Evolutionary conservation across 163 green algal genomes (phyloP), one percentile per base, ranked within the genome.

Genomic region (Prototheca cutis): DNA sequence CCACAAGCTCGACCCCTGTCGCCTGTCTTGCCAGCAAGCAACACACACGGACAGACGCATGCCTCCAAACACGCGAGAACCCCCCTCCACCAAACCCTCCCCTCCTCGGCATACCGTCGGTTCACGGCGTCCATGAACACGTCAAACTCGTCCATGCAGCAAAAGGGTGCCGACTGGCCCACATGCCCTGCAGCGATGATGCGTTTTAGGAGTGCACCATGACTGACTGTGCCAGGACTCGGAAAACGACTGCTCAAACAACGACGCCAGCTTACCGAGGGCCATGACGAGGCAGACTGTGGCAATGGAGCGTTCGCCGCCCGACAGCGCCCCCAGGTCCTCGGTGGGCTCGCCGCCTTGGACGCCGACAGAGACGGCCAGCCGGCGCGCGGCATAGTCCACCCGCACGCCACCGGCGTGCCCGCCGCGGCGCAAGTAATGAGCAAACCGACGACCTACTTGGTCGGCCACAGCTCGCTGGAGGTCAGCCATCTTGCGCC

Each of bases 101-200:
- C 24, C 24, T 25, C 24, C 25, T 4, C 5, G 10, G n/a, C 48
- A 8, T 6, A 65, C 29, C 70, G 67, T 17, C 79, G 61, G 57
- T 82, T 79, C 6, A 82, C 53, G 8, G 66, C 60, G 53, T 86
- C 84, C 84, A 91, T 91, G 73, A 86, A 91, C 10, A 89, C 24
- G 40, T 68, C 62, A 27, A 69, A 69, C 28, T 69, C 62, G 47
- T 69, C 62, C 0, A 63, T 24, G 8, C 51, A 55, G 10, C 48
- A 25, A 31, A 70, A 64, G 48, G 63, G 63, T 28, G 62, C 48
- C 31, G 29, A 13, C 30, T 57, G 19, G 23, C 48, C 62, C 13
- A 51, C 34, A 24, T 58, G 48, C 21, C 62, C 58, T 58, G 48
- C 58, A 58, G 36, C n/a, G n/a, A n/a, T n/a, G n/a, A n/a, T n/a